Percentiles rank a stretch among this genome's conserved stretches.
Conservation (phyloP, 169 alveolate genomes). For the Cryptosporidium tyzzeri region DNA sequence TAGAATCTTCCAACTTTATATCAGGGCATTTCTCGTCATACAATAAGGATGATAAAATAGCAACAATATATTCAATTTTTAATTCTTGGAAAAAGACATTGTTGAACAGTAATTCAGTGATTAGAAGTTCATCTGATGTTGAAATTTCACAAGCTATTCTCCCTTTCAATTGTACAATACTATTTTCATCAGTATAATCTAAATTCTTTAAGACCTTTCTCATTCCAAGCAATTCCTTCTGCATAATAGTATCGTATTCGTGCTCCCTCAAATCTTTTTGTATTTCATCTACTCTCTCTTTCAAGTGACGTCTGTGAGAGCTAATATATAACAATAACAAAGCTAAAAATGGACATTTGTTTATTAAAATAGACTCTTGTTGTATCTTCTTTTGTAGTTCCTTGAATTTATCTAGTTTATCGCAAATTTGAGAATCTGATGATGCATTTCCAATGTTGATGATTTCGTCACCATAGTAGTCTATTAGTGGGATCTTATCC, state of each 20-base stretch:
- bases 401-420: constrained; percentile 1
- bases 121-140: constrained; percentile 97
- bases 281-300: constrained; percentile 11
- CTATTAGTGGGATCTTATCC: constrained; percentile 37
- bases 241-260: constrained; percentile 69
- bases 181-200: constrained; percentile 91
- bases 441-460: constrained; percentile 41
- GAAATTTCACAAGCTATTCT: constrained; percentile 98
- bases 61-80: constrained; percentile 93
- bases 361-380: constrained; percentile 7
- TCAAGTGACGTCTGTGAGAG: constrained; percentile 28
- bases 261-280: constrained; percentile 6
- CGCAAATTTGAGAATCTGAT: constrained; percentile 4
- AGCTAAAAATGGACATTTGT: constrained; percentile 24
- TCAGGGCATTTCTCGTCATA: constrained; percentile 88
- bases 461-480: constrained; percentile 64
- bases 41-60: constrained; percentile 93
- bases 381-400: constrained; percentile 18
- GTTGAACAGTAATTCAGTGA: constrained; percentile 94
- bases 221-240: constrained; percentile 76
- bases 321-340: constrained; percentile 26
- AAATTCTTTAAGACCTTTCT: constrained; percentile 83
- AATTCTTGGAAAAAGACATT: constrained; percentile 93
- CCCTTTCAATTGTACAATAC: constrained; percentile 94
- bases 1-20: constrained; percentile 78